These are phyloP conservation scores for Cyberlindnera lachancei DNA, from an alignment of 805 yeast species.

Conservation along the genomic window DNA sequence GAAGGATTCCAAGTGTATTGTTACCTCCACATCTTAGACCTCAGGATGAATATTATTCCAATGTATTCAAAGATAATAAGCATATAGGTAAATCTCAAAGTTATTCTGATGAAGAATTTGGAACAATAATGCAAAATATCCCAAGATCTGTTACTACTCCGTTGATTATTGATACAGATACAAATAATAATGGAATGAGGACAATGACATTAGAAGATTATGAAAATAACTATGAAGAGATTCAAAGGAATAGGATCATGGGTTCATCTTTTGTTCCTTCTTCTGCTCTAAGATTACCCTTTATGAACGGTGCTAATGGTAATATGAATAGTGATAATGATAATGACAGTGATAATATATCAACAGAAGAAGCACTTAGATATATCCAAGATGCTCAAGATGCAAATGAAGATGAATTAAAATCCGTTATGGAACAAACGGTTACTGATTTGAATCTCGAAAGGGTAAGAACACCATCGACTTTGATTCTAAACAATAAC, in stretches of 20 bases:
- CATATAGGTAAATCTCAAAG: slow-evolving; percentile 5
- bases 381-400: slow-evolving; percentile 13
- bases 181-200: slow-evolving; percentile 10
- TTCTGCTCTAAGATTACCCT: not conserved
- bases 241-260: slow-evolving; percentile 5
- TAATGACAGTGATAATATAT: slow-evolving; percentile 2
- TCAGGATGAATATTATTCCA: slow-evolving; percentile 6
- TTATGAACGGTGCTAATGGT: no score
- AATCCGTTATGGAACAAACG: slow-evolving; percentile 15
- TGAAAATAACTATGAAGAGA: slow-evolving; percentile 8
- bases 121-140: slow-evolving; percentile 13
- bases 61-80: not conserved
- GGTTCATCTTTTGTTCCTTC: not conserved
- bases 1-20: slow-evolving; percentile 20
- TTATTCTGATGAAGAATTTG: slow-evolving; percentile 7
- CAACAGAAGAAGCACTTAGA: slow-evolving; percentile 20
- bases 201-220: slow-evolving; percentile 20
- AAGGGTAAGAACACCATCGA: slow-evolving; percentile 4
- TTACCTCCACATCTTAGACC: slow-evolving; percentile 22
- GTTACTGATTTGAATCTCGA: slow-evolving; percentile 14
- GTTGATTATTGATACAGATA: slow-evolving; percentile 11
- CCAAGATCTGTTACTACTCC: slow-evolving; percentile 18
- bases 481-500: slow-evolving; percentile 1
- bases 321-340: slow-evolving; percentile 2
- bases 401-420: slow-evolving; percentile 5